Base-by-base conservation (phyloP, 2,329 filamentous ascomycete species). In the Capronia epimyces region DNA sequence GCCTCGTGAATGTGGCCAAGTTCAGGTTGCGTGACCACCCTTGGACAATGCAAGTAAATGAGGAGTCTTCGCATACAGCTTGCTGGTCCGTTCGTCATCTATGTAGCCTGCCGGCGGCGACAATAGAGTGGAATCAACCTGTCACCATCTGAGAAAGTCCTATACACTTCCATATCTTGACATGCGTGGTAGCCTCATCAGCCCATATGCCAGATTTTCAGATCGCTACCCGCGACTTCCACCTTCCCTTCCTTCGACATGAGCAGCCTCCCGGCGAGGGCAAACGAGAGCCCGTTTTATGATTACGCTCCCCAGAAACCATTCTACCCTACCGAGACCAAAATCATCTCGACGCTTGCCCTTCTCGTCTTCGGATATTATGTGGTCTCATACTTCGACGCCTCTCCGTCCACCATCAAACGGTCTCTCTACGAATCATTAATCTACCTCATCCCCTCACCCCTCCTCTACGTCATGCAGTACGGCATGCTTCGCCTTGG, bases 391-490 rank as follows among this genome's bases (percentile, higher is more conserved):
- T 61, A 75, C 61, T 63, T 71, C 50, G 70, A 58, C 40, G 56
- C 53, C 31, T 58, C 56, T 53, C 60, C 56, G 8, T 53, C 56
- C 18, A 59, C 60, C 6, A 46, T 59, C 45, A 57, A 57, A 43
- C 50, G 60, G 39, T 41, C 63, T 22, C 32, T 66, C 43, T 73
- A 71, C 68, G 66, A 69, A 58, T 50, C 66, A 7, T 27, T 69
- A 18, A 64, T 73, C 48, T 69, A 68, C 48, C 27, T 69, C 15
- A 67, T 64, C 2, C 71, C 71, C 7, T 67, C 68, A 10, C 64
- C 63, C 44, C 60, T 73, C 43, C 62, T 74, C 46, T 63, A 67
- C 53, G 66, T 68, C 39, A 66, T 81, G 71, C 75, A 74, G 78
- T 55, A 74, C 71, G 63, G 75, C 67, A 65, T 67, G 68, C 55